Evolutionary conservation across 2,329 filamentous ascomycete genomes (phyloP).

Genomic region (Sporothrix brasiliensis): DNA sequence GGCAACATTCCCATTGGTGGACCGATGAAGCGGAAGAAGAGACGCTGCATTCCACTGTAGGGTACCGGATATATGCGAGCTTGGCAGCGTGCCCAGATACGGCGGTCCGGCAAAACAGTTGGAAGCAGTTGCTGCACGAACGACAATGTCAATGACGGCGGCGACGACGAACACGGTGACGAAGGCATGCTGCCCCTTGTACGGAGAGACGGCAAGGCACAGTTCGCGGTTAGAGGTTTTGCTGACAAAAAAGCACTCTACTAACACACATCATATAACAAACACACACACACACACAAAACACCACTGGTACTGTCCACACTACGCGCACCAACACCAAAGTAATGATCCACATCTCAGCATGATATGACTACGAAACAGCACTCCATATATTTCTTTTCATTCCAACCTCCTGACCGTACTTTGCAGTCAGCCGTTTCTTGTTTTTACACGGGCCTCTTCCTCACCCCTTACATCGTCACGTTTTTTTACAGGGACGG

Average conservation of each 20-base stretch:
- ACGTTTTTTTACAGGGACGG: slow-evolving; percentile 1
- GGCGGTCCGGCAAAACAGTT: not conserved
- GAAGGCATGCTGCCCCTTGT: not conserved
- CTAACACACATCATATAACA: not conserved
- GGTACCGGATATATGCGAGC: slow-evolving; percentile 33
- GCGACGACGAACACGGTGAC: not conserved
- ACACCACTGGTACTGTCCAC: not conserved
- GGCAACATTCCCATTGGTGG: slow-evolving; percentile 47
- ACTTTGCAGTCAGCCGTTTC: not conserved
- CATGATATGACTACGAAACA: slow-evolving; percentile 39
- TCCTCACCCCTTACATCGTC: slow-evolving; percentile 4
- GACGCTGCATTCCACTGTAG: slow-evolving; percentile 79
- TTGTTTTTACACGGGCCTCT: not conserved
- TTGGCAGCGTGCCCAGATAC: slow-evolving; percentile 26
- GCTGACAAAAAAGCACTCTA: not conserved
- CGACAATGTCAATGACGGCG: not conserved
- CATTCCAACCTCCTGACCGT: slow-evolving; percentile 22
- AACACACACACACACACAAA: not conserved
- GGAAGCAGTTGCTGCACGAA: slow-evolving; percentile 8
- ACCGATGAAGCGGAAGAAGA: slow-evolving; percentile 75
- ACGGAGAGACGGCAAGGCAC: not conserved
- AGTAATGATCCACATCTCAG: slow-evolving; percentile 37
- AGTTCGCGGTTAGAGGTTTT: not conserved
- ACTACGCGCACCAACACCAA: slow-evolving; percentile 16
- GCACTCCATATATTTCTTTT: slow-evolving; percentile 33